These are phyloP conservation scores for Stachybotrys chlorohalonatus DNA, from an alignment of 2,329 filamentous ascomycete genomes.

Conservation along the genomic window DNA sequence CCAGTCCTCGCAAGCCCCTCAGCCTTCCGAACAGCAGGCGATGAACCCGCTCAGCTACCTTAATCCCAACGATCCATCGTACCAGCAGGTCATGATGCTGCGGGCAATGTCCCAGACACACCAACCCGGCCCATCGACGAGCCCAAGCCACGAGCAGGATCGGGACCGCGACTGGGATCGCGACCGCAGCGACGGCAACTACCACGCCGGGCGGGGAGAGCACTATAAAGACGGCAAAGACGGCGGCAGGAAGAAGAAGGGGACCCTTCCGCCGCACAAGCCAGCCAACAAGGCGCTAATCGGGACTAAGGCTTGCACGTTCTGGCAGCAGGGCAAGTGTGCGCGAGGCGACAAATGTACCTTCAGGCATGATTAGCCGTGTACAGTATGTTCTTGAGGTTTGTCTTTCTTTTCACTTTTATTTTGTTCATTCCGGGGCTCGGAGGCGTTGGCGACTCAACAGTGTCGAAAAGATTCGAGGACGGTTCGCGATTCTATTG, in stretches of 20 bases:
- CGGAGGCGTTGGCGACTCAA: too few species aligned
- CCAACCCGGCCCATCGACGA: conserved; percentile 13
- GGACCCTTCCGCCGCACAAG: conserved; percentile 30
- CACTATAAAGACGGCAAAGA: conserved; percentile 15
- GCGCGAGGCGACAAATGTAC: conserved; percentile 66
- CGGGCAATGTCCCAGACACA: conserved; percentile 26
- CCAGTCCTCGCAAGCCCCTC: conserved; percentile 20
- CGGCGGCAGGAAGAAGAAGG: conserved; percentile 30
- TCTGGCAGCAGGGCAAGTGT: conserved; percentile 63
- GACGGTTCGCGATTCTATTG: too few species aligned
- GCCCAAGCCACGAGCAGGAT: conserved; percentile 11
- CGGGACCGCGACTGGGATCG: conserved; percentile 25
- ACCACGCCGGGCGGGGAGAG: conserved; percentile 13
- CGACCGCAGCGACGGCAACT: conserved; percentile 18
- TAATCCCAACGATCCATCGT: conserved; percentile 29
- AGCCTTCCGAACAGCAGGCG: conserved; percentile 8
- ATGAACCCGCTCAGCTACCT: conserved; percentile 14
- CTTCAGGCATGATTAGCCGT: conserved; percentile 52
- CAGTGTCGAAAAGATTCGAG: too few species aligned
- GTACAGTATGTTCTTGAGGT: too few species aligned
- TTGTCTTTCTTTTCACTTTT: too few species aligned
- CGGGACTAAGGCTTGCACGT: conserved; percentile 60
- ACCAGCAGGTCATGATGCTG: conserved; percentile 30
- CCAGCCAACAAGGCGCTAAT: conserved; percentile 47
- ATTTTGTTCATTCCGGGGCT: too few species aligned